Base-by-base conservation (phyloP, 768 basidiomycete species). In the Leccinum uliginosum region DNA sequence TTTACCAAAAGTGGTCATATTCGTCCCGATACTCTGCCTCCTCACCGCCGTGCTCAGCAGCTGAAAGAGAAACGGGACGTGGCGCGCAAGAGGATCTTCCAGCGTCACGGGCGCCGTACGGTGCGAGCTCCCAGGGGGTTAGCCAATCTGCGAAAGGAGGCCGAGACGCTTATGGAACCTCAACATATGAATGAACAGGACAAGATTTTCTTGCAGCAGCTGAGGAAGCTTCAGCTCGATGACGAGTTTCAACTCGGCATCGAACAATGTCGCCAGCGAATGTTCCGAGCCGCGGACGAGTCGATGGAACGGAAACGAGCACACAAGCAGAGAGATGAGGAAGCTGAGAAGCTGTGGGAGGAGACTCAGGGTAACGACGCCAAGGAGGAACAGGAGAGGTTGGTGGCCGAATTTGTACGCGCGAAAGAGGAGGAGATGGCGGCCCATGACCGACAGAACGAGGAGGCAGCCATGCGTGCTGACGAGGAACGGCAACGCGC, bases 201-300 rank as follows among this genome's bases (percentile, higher is more conserved):
- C 32, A 50, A 11, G 12, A 61, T 71, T 19, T 70, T 73, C 44
- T 35, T 70, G 53, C 12, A 58, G 48, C 70, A 71, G 17, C 54
- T 73, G 0, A 19, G 6, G 21, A 51, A 40, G 0, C 61, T 71
- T 24, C 54, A 59, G 1, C 11, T 63, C 2, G 55, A 73, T 2
- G 58, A 65, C 1, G 10, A 26, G 7, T 19, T 57, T 35, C 7
- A 43, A 0, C 53, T 67, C 8, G 56, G 55, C 12, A 60, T 73
- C 24, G 66, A 60, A 40, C 19, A n/a, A 14, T 66, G 44, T 19
- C 70, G 70, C 3, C 58, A 69, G 49, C 55, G 23, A 4, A 38
- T 61, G 27, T 59, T 54, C 55, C 60, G 73, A 6, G 73, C 72
- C 14, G 60, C 57, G n/a, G 53, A 6, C 6, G 58, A 59, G 27